These are phyloP conservation scores for Sugiyamaella neomexicana DNA, from an alignment of 1,139 yeast genomes.

Conservation along the genomic window DNA sequence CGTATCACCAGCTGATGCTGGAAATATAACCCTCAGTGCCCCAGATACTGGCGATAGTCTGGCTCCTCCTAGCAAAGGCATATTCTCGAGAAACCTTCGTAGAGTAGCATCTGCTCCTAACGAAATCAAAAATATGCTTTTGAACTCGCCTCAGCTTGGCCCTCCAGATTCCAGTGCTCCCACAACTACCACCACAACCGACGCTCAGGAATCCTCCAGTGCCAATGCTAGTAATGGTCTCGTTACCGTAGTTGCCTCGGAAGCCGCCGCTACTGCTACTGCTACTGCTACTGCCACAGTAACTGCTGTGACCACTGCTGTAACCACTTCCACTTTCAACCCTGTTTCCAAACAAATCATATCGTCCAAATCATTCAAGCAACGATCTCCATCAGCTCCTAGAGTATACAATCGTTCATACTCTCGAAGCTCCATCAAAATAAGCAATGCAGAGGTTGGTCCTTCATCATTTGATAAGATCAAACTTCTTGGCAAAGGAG, in stretches of 20 bases:
- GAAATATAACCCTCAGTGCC: neutral
- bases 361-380: constrained; percentile 8
- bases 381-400: constrained; percentile 40
- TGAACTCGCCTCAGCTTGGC: constrained; percentile 11
- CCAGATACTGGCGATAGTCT: neutral
- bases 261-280: too few species aligned
- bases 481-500: constrained; percentile 89
- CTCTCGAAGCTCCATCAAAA: constrained; percentile 60
- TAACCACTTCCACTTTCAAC: neutral
- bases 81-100: constrained; percentile 57
- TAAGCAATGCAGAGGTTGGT: constrained; percentile 76
- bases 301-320: neutral
- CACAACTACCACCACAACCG: neutral
- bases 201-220: neutral
- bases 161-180: neutral
- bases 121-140: constrained; percentile 43
- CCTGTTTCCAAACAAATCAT: neutral
- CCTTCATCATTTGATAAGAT: constrained; percentile 88
- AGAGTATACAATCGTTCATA: constrained; percentile 52
- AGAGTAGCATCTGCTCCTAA: constrained; percentile 84
- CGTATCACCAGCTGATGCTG: neutral
- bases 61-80: constrained; percentile 31
- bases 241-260: too few species aligned
- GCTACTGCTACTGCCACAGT: neutral
- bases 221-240: neutral